Conservation (phyloP, 768 basidiomycete species). For the Exidia glandulosa region DNA sequence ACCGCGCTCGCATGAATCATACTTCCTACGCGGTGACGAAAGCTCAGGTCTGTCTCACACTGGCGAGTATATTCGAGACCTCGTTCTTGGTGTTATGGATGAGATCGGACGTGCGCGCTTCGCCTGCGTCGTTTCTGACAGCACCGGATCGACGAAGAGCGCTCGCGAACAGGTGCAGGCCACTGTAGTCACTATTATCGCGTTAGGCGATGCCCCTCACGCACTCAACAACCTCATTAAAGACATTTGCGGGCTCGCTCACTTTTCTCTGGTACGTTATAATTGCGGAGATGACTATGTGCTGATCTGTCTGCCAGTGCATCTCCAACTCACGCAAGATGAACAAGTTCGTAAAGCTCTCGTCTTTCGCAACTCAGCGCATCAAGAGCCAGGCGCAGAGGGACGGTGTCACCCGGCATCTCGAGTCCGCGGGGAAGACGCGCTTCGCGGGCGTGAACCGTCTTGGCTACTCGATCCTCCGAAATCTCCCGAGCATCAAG, state of each 20-base stretch:
- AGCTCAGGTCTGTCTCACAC: slow-evolving; percentile 19
- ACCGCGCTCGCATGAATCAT: slow-evolving; percentile 13
- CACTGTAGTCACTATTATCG: neutral
- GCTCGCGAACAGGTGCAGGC: neutral
- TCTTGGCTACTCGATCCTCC: neutral
- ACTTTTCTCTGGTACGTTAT: neutral
- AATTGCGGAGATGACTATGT: neutral
- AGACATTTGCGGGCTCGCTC: neutral
- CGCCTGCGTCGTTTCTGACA: neutral
- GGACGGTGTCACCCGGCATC: neutral
- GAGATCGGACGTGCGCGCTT: neutral
- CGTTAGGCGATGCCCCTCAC: neutral
- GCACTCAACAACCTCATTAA: neutral
- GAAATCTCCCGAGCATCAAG: neutral
- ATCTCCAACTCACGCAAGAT: neutral
- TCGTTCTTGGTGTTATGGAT: slow-evolving; percentile 10
- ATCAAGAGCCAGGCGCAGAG: neutral
- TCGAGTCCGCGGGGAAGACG: neutral
- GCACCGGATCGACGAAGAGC: neutral
- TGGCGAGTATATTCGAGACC: slow-evolving; percentile 14
- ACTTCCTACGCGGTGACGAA: slow-evolving; percentile 17
- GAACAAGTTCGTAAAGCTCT: neutral
- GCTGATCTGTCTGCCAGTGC: neutral
- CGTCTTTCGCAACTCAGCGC: neutral
- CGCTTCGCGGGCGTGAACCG: neutral